Percentiles rank a stretch among this genome's conserved stretches.
Conservation (phyloP, 306 rosid species). For the Spatholobus suberectus region DNA sequence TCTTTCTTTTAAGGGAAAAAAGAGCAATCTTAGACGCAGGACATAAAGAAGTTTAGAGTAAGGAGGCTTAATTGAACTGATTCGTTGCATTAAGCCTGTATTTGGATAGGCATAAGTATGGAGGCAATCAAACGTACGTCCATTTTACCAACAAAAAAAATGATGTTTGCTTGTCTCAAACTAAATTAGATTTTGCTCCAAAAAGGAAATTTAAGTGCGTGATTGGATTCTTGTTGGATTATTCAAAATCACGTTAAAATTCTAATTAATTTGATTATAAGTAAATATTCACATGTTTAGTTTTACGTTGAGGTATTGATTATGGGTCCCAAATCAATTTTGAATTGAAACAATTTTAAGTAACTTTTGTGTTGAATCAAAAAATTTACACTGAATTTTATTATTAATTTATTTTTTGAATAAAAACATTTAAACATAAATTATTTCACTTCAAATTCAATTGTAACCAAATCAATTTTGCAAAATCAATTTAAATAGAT, state of each 20-base stretch:
- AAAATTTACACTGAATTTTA: background rate
- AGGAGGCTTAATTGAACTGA: background rate
- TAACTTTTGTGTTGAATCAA: background rate
- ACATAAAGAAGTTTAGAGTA: background rate
- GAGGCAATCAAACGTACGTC: background rate
- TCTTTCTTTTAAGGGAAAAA: background rate
- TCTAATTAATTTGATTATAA: background rate
- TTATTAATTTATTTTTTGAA: background rate
- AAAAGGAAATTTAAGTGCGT: background rate
- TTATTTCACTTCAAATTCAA: background rate
- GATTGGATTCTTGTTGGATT: too few relatives aligned
- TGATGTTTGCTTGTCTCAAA: background rate
- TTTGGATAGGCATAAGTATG: background rate
- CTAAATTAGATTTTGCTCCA: background rate
- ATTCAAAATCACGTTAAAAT: too few relatives aligned
- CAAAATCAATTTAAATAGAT: background rate
- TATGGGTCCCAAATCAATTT: background rate
- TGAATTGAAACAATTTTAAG: background rate
- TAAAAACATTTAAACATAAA: background rate
- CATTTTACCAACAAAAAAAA: background rate
- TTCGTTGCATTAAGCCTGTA: background rate
- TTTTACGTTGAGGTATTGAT: background rate
- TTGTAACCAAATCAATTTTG: too few relatives aligned
- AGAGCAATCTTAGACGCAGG: background rate
- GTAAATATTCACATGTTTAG: background rate